These are phyloP conservation scores for Tylopilus plumbeoviolaceoides DNA, from an alignment of 768 basidiomycete genomes.

Conservation along the genomic window DNA sequence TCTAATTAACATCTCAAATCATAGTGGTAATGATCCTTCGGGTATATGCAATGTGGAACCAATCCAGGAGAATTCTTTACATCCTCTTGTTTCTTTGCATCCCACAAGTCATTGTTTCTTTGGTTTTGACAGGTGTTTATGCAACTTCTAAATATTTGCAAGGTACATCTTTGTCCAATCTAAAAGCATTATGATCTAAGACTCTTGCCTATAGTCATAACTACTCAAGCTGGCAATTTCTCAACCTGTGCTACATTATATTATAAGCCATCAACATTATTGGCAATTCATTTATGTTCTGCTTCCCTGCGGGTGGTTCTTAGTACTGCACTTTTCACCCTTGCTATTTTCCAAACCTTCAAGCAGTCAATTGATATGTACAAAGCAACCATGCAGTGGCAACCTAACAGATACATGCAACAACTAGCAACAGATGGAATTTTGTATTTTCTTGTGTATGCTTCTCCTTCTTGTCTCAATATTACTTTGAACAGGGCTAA, in stretches of 20 bases:
- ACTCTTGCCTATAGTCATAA: background rate
- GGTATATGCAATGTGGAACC: background rate
- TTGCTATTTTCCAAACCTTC: background rate
- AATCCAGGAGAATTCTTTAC: background rate
- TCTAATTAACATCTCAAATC: background rate
- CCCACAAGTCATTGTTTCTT: background rate
- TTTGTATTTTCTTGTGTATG: conserved; percentile 8
- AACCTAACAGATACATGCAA: background rate
- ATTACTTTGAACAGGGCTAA: too few relatives aligned
- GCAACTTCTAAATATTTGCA: background rate
- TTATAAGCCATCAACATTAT: too few relatives aligned
- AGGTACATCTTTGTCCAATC: background rate
- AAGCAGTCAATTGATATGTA: background rate
- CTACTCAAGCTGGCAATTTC: background rate
- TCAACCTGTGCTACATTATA: too few relatives aligned
- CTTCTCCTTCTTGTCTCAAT: too few relatives aligned
- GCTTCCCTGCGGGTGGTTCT: background rate
- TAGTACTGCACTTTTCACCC: background rate
- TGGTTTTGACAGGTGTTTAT: background rate
- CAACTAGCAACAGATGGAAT: conserved; percentile 1
- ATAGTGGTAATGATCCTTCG: background rate
- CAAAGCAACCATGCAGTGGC: background rate
- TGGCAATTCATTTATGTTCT: background rate
- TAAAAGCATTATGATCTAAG: background rate
- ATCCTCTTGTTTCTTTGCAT: background rate